Conservation (phyloP, 2,329 filamentous ascomycete species). For the Lachnellula willkommii region DNA sequence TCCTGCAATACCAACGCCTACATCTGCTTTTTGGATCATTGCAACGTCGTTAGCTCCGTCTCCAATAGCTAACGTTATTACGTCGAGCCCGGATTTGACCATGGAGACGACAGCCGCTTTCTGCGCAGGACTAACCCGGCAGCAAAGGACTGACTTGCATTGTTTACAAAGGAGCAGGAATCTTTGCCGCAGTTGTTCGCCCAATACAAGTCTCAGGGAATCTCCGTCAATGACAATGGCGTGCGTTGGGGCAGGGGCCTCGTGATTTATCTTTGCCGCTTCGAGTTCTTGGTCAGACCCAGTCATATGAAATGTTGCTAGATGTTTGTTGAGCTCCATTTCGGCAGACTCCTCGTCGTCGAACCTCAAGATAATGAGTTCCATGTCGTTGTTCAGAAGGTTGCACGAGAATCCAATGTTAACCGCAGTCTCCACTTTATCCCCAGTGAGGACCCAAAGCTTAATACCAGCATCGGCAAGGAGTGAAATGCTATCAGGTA, state of each 20-base stretch:
- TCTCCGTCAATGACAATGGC: conserved; percentile 94
- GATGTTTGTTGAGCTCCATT: conserved; percentile 66
- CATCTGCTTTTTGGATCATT: conserved; percentile 96
- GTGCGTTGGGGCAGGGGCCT: conserved; percentile 80
- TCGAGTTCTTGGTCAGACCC: conserved; percentile 82
- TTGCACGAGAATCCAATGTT: conserved; percentile 99
- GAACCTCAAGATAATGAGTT: conserved; percentile 83
- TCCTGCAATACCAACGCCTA: conserved; percentile 93
- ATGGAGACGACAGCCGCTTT: conserved; percentile 95
- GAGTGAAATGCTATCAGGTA: conserved; percentile 89
- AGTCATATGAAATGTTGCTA: conserved; percentile 68
- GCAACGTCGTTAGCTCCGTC: conserved; percentile 95
- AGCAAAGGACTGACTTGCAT: conserved; percentile 94
- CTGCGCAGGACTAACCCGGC: conserved; percentile 91
- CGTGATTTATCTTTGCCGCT: conserved; percentile 73
- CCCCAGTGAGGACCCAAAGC: conserved; percentile 96
- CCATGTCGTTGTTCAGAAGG: conserved; percentile 95
- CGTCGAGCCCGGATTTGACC: conserved; percentile 90
- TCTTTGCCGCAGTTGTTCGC: conserved; percentile 78
- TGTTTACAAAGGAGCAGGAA: conserved; percentile 95
- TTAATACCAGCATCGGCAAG: conserved; percentile 94
- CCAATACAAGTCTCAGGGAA: conserved; percentile 79
- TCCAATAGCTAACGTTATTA: conserved; percentile 91
- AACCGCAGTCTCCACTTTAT: conserved; percentile 99
- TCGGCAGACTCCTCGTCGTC: conserved; percentile 68